These are phyloP conservation scores for Eimeria necatrix DNA, from an alignment of 169 alveolate genomes.

Conservation along the genomic window DNA sequence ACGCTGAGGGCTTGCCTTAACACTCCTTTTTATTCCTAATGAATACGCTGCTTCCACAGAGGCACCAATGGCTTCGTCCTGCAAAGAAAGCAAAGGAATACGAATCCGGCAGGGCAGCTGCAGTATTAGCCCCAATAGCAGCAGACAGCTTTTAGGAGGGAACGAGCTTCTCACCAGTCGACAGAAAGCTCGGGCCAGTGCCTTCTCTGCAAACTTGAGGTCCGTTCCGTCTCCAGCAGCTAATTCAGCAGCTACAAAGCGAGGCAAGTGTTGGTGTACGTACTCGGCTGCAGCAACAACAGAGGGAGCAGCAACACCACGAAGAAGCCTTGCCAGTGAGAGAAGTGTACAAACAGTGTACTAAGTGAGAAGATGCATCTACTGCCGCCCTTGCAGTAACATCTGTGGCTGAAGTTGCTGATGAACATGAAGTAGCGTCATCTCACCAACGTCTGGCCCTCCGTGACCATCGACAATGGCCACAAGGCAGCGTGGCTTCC, in stretches of 20 bases:
- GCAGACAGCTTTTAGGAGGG: background rate
- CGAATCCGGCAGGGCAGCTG: background rate
- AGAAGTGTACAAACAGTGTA: too few relatives aligned
- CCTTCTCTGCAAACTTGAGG: background rate
- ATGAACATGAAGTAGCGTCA: slow-evolving; percentile 6
- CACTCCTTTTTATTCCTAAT: background rate
- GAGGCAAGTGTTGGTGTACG: slow-evolving; percentile 61
- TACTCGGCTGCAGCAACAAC: slow-evolving; percentile 72
- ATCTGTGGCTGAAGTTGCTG: background rate
- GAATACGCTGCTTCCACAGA: slow-evolving; percentile 34
- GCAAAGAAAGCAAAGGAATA: background rate
- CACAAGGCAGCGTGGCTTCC: slow-evolving; percentile 54
- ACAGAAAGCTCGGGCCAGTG: slow-evolving; percentile 68
- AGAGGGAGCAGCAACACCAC: slow-evolving; percentile 22
- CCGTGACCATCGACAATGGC: slow-evolving; percentile 62
- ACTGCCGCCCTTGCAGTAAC: slow-evolving; percentile 19
- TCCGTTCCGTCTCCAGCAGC: background rate
- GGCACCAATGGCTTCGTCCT: slow-evolving; percentile 33
- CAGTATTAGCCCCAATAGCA: slow-evolving; percentile 2
- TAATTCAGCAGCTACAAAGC: slow-evolving; percentile 54
- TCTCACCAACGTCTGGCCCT: slow-evolving; percentile 59
- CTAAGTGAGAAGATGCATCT: background rate
- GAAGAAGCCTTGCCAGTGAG: background rate
- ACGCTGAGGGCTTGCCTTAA: slow-evolving; percentile 28
- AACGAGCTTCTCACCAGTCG: slow-evolving; percentile 9